Percentiles rank a stretch among this genome's conserved stretches.
phyloP scores from a whole-genome alignment of 176 grass and related monocot genomes.

The Neostapfia colusana region DNA sequence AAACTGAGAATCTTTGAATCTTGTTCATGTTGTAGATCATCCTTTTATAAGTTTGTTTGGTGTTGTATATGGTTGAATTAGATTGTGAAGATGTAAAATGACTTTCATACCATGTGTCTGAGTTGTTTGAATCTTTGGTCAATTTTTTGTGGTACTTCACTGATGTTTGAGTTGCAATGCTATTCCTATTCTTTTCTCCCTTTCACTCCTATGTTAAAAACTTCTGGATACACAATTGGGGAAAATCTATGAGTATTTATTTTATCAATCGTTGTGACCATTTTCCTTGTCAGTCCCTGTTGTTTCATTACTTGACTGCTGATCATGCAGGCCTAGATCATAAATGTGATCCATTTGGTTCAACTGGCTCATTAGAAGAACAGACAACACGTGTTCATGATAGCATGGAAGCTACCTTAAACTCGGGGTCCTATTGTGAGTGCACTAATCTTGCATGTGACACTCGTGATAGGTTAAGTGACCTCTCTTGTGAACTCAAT shows the following conservation, averaged over 20 bases:
- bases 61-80: neutral
- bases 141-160: neutral
- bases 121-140: neutral
- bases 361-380: conserved; percentile 36
- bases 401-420: conserved; percentile 29
- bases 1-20: neutral
- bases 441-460: conserved; percentile 1
- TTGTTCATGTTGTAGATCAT: neutral
- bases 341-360: conserved; percentile 33
- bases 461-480: conserved; percentile 16
- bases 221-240: neutral
- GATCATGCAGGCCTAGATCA: conserved; percentile 23
- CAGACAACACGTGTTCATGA: conserved; percentile 17
- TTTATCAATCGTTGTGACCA: neutral
- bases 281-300: neutral
- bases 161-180: neutral
- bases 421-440: conserved; percentile 5
- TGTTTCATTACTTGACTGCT: conserved; percentile 23
- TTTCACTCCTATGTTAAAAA: neutral
- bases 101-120: neutral
- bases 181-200: neutral
- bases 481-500: conserved; percentile 25
- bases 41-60: neutral
- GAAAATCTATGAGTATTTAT: neutral
- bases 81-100: neutral